These are phyloP conservation scores for Phytopythium aichiense DNA, from an alignment of 352 stramenopile genomes.

Conservation along the genomic window DNA sequence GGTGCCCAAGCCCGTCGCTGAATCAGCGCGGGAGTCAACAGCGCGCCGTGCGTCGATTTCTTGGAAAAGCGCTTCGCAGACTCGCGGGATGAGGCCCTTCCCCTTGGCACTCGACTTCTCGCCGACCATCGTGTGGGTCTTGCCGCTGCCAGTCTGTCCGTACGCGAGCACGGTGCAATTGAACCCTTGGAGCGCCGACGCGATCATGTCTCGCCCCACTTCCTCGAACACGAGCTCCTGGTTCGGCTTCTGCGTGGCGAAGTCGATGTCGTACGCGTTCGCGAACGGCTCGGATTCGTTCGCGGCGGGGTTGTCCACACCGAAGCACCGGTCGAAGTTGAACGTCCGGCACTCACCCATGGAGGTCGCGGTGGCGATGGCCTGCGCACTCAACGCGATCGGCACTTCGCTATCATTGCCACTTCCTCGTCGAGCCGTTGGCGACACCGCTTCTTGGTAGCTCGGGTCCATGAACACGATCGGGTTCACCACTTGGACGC, in stretches of 20 bases:
- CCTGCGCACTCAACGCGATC: slow-evolving; percentile 24
- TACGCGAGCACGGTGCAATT: slow-evolving; percentile 84
- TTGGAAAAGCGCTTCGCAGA: slow-evolving; percentile 76
- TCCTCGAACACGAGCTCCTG: slow-evolving; percentile 79
- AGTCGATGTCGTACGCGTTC: slow-evolving; percentile 37
- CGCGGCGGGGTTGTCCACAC: slow-evolving; percentile 24
- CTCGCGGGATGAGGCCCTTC: slow-evolving; percentile 73
- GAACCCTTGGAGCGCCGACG: slow-evolving; percentile 75
- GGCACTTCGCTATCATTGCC: slow-evolving; percentile 21
- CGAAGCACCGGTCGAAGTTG: slow-evolving; percentile 79
- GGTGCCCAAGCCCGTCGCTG: slow-evolving; percentile 10
- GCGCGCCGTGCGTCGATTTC: slow-evolving; percentile 49
- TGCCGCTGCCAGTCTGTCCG: slow-evolving; percentile 75
- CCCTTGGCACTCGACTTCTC: slow-evolving; percentile 42
- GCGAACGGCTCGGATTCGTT: slow-evolving; percentile 28
- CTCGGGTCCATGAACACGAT: slow-evolving; percentile 51
- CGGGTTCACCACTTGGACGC: slow-evolving; percentile 64
- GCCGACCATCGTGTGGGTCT: slow-evolving; percentile 85
- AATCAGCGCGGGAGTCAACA: slow-evolving; percentile 7
- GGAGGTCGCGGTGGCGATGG: slow-evolving; percentile 25
- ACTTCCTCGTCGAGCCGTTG: slow-evolving; percentile 8
- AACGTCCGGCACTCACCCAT: slow-evolving; percentile 62
- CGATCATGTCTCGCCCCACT: slow-evolving; percentile 62
- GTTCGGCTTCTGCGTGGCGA: slow-evolving; percentile 40
- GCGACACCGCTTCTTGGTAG: slow-evolving; percentile 39